A percentile compares a stretch with the other conserved stretches of the same genome.
These are phyloP conservation scores for Pestalotiopsis sp. DNA, from an alignment of 2,329 filamentous ascomycete species.

Conservation along the genomic window DNA sequence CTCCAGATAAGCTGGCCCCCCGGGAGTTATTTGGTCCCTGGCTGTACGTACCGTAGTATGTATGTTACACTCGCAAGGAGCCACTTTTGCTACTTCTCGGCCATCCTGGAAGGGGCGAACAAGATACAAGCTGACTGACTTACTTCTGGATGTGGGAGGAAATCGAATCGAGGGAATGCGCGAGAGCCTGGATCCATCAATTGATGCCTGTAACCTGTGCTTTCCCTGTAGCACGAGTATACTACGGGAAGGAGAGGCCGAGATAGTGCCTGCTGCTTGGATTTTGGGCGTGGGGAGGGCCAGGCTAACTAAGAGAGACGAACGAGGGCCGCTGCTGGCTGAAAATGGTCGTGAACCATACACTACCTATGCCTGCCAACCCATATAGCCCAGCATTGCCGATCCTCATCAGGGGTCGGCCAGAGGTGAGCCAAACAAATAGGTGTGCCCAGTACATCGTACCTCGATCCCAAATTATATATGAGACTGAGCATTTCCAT, in stretches of 20 bases:
- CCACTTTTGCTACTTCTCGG: too few species aligned
- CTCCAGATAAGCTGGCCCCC: too few species aligned
- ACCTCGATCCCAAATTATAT: background rate
- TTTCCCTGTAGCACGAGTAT: background rate
- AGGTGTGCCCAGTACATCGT: background rate
- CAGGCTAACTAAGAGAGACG: background rate
- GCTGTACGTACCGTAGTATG: too few species aligned
- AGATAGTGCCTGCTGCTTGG: constrained; percentile 6
- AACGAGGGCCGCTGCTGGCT: background rate
- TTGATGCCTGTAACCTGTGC: too few species aligned
- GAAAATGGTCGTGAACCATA: background rate
- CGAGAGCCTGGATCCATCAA: too few species aligned
- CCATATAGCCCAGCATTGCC: background rate
- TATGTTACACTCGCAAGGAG: too few species aligned
- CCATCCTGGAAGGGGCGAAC: too few species aligned
- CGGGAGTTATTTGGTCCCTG: too few species aligned
- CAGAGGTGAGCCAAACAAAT: background rate
- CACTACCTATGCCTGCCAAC: background rate
- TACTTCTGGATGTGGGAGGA: too few species aligned
- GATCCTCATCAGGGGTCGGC: constrained; percentile 2
- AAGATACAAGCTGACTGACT: too few species aligned
- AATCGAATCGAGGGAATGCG: too few species aligned
- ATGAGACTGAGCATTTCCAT: background rate
- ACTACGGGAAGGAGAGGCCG: constrained; percentile 7
- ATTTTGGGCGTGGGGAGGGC: background rate